Evolutionary conservation across 192 early-diverging fungal species (phyloP), one percentile per base, ranked within the genome.

Genomic region (Paraglomus occultum): DNA sequence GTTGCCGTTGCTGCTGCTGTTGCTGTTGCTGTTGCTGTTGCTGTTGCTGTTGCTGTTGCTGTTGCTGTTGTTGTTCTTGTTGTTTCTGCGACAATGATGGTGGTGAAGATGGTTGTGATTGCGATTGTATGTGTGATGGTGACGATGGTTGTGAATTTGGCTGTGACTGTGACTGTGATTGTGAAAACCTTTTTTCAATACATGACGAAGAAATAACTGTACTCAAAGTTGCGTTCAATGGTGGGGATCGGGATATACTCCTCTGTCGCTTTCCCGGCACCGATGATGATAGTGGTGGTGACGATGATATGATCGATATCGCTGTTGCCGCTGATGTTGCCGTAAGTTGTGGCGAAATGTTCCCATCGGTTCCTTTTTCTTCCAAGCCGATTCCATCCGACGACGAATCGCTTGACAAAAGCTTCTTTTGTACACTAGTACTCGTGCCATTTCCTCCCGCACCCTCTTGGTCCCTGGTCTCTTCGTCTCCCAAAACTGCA

Each of bases 171-270:
- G n/a, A n/a, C n/a, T n/a, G n/a, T n/a, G n/a, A n/a, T n/a, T n/a
- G n/a, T n/a, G n/a, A 64, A 0, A 22, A 44, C 20, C 43, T 65
- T 47, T 39, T 49, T 47, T 22, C 42, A n/a, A 42, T 44, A 48
- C 23, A 46, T 46, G 39, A 40, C 40, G 61, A 20, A 46, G 49
- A 50, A 50, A 11, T 11, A n/a, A 50, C n/a, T 50, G n/a, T 12
- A 50, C 17, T 46, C 61, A 63, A 63, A 4, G 62, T 15, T 64
- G n/a, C 8, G 17, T 64, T 43, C 15, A 42, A 23, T 10, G 55
- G 31, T 70, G 51, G 65, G 71, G 64, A 69, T 55, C 44, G 69
- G 52, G 65, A 61, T 31, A 68, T 3, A 18, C 51, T 17, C 51
- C 51, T 17, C 51, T 31, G 31, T 31, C 31, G 31, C 31, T 31